Evolutionary conservation across 352 stramenopile genomes (phyloP).

Genomic region (Pythium aquatile): DNA sequence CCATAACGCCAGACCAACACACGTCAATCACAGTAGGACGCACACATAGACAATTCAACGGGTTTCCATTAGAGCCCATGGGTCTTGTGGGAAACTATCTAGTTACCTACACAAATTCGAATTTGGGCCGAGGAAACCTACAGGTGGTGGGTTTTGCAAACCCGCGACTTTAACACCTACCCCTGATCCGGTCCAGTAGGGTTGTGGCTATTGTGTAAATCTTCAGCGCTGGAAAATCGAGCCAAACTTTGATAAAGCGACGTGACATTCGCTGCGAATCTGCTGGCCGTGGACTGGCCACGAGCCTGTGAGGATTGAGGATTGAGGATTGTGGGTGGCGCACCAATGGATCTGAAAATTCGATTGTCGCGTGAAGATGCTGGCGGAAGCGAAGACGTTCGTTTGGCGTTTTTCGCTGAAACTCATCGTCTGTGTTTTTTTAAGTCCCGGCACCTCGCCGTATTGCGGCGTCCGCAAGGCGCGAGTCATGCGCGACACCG

Average conservation of each 20-base stretch:
- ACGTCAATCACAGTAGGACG: constrained; percentile 7
- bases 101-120: no score
- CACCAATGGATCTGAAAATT: not conserved
- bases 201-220: not conserved
- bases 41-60: not conserved
- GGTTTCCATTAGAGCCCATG: not conserved
- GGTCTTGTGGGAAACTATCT: not conserved
- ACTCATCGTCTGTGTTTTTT: not conserved
- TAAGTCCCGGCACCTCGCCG: no score
- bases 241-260: no score
- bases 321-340: not conserved
- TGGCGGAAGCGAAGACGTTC: not conserved
- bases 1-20: constrained; percentile 1
- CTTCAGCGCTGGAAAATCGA: not conserved
- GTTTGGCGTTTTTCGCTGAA: not conserved
- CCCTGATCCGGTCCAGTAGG: not conserved
- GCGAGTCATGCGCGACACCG: no score
- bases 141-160: not conserved
- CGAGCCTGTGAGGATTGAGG: not conserved
- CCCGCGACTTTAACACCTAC: not conserved
- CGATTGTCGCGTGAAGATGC: not conserved
- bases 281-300: constrained; percentile 2
- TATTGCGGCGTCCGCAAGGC: no score
- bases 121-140: no score
- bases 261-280: not conserved